A percentile compares a stretch with the other conserved stretches of the same genome.
These are phyloP conservation scores for Penicillium sp. DNA, from an alignment of 2,329 filamentous ascomycete species.

Conservation along the genomic window DNA sequence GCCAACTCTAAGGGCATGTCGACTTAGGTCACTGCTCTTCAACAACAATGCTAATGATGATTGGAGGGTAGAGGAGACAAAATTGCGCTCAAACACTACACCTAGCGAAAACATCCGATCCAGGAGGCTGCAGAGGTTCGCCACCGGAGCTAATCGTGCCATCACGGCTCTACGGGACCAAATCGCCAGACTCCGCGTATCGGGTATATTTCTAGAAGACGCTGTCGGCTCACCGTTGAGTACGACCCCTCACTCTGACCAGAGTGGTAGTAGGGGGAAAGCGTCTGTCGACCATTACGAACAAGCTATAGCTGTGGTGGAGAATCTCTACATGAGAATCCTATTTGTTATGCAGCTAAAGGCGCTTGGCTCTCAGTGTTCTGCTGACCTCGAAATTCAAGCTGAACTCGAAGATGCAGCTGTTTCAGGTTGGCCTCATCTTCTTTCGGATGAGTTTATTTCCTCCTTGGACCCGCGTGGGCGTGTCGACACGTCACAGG, in stretches of 20 bases:
- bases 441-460: constrained; percentile 17
- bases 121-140: constrained; percentile 8
- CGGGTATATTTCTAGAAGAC: not conserved
- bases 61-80: constrained; percentile 12
- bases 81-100: not conserved
- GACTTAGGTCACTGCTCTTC: constrained; percentile 12
- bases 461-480: constrained; percentile 7
- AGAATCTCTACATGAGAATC: constrained; percentile 17
- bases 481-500: not conserved
- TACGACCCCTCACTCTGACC: not conserved
- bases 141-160: constrained; percentile 1
- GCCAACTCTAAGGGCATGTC: constrained; percentile 13
- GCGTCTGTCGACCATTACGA: not conserved
- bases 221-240: not conserved
- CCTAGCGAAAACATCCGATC: not conserved
- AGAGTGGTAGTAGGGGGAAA: not conserved
- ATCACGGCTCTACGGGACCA: constrained; percentile 1
- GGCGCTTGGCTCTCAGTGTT: constrained; percentile 1
- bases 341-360: constrained; percentile 18
- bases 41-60: constrained; percentile 20
- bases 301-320: constrained; percentile 11
- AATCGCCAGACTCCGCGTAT: not conserved
- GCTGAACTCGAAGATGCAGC: constrained; percentile 23
- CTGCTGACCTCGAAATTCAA: constrained; percentile 15
- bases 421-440: constrained; percentile 18